Evolutionary conservation across 2,329 filamentous ascomycete species (phyloP).

Genomic region (Fusarium liriodendri): DNA sequence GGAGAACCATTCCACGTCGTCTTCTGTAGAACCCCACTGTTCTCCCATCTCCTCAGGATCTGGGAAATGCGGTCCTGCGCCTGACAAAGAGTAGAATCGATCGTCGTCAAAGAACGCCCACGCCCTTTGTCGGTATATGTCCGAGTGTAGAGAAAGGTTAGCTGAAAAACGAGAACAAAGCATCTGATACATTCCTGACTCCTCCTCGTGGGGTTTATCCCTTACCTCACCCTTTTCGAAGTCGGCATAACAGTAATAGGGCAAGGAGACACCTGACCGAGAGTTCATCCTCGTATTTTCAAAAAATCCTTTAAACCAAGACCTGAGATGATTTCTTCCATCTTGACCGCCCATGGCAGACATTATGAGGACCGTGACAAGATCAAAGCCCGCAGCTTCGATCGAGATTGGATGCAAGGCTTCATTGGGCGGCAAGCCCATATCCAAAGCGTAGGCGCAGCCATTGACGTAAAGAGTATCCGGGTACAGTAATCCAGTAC

Average conservation of each 20-base stretch:
- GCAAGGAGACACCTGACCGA: not conserved
- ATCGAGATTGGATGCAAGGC: not conserved
- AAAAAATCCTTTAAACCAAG: not conserved
- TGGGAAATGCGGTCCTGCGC: not conserved
- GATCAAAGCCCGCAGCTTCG: not conserved
- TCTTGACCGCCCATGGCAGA: not conserved
- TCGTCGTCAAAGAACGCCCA: constrained; percentile 20
- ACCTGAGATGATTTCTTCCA: not conserved
- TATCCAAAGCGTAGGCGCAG: not conserved
- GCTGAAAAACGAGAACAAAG: not conserved
- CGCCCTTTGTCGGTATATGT: constrained; percentile 22
- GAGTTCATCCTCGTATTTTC: not conserved
- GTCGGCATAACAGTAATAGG: not conserved
- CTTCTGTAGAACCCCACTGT: not conserved
- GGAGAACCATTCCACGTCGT: not conserved
- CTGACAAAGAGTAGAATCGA: constrained; percentile 4
- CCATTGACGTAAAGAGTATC: constrained; percentile 15
- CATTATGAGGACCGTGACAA: not conserved
- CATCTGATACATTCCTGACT: not conserved
- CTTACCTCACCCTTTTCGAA: not conserved
- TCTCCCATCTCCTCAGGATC: not conserved
- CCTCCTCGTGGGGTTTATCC: not conserved
- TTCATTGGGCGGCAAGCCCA: not conserved
- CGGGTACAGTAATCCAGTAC: constrained; percentile 3
- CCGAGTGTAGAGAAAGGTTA: not conserved